These are phyloP conservation scores for Vanilla planifolia DNA, from an alignment of 106 monocot species.

Conservation along the genomic window DNA sequence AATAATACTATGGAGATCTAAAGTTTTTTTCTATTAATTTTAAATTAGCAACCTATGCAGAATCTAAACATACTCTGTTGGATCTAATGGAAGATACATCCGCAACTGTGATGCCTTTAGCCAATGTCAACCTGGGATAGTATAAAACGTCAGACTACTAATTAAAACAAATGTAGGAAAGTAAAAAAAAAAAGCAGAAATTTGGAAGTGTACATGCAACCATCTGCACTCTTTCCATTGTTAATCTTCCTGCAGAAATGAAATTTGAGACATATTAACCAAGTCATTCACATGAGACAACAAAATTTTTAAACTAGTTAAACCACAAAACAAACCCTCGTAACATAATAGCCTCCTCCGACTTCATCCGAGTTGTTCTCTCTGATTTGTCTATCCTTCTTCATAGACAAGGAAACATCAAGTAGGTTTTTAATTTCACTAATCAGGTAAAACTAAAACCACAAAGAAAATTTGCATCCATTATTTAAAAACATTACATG, in stretches of 20 bases:
- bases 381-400: neutral
- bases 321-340: constrained; percentile 5
- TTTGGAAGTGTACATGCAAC: neutral
- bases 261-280: constrained; percentile 1
- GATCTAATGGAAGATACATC: constrained; percentile 18
- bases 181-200: neutral
- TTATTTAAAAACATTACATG: constrained; percentile 2
- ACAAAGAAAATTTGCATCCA: neutral
- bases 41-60: neutral
- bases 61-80: constrained; percentile 10
- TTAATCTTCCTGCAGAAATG: constrained; percentile 8
- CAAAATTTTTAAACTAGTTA: neutral
- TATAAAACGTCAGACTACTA: neutral
- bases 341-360: constrained; percentile 4
- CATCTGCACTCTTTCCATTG: neutral
- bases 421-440: neutral
- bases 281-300: neutral
- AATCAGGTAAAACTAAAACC: neutral
- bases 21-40: neutral
- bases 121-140: constrained; percentile 22
- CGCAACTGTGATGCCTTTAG: constrained; percentile 11
- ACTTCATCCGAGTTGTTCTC: neutral
- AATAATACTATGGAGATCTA: neutral
- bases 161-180: neutral
- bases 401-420: constrained; percentile 1